A percentile compares a stretch with the other conserved stretches of the same genome.
phyloP scores from a whole-genome alignment of 768 basidiomycete species.

The Suillus discolor region DNA sequence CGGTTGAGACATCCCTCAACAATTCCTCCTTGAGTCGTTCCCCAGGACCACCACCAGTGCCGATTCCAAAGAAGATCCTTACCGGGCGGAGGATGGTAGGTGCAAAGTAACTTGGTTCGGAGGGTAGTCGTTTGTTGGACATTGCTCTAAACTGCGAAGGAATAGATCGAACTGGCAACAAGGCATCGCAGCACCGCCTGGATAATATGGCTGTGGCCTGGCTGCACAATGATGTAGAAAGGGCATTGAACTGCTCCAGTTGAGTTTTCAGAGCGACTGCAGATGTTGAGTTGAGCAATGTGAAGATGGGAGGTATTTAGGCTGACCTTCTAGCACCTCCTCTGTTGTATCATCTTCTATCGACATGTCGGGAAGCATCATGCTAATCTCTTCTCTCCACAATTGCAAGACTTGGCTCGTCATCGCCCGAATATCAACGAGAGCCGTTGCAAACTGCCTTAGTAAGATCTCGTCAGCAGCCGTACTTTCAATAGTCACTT shows the following conservation, averaged over 20 bases:
- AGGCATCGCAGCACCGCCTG: conserved; percentile 81
- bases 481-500: conserved; percentile 53
- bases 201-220: conserved; percentile 74
- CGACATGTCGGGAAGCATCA: conserved; percentile 55
- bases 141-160: conserved; percentile 89
- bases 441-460: conserved; percentile 63
- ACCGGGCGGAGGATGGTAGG: conserved; percentile 79
- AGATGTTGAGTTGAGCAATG: conserved; percentile 1
- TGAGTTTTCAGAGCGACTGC: conserved; percentile 60
- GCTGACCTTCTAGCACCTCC: conserved; percentile 52
- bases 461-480: conserved; percentile 67
- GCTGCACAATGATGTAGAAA: conserved; percentile 59
- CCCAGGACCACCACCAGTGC: conserved; percentile 61
- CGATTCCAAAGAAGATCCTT: conserved; percentile 69
- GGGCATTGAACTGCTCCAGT: conserved; percentile 47
- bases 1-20: conserved; percentile 51
- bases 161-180: conserved; percentile 84
- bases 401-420: conserved; percentile 52
- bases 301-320: not conserved
- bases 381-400: conserved; percentile 69
- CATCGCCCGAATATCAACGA: conserved; percentile 68
- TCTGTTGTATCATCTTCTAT: conserved; percentile 35
- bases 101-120: conserved; percentile 87
- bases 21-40: conserved; percentile 56
- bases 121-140: conserved; percentile 70